These are phyloP conservation scores for Zanthoxylum bungeanum DNA, from an alignment of 345 rosid genomes.

Conservation along the genomic window DNA sequence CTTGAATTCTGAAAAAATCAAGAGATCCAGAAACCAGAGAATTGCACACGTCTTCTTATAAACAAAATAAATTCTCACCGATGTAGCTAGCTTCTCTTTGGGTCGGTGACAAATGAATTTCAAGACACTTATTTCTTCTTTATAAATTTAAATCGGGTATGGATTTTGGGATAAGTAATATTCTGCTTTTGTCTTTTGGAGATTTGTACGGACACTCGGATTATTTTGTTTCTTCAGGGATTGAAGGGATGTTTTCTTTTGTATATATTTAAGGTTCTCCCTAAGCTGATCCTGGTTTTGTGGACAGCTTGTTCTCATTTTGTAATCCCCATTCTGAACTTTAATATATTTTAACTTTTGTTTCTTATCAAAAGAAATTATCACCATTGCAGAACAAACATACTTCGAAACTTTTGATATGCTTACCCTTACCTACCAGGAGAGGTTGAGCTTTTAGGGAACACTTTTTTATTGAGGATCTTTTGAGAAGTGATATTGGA, in stretches of 20 bases:
- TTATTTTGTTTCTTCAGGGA: neutral
- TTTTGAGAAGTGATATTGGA: conserved; percentile 31
- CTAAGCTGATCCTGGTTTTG: neutral
- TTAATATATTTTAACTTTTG: too few species aligned
- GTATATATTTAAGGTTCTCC: neutral
- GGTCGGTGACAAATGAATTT: neutral
- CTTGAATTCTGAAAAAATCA: conserved; percentile 9
- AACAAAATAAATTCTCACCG: neutral
- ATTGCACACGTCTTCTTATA: conserved; percentile 3
- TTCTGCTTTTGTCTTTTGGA: neutral
- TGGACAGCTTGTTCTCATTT: neutral
- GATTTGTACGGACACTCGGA: too few species aligned
- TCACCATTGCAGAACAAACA: neutral
- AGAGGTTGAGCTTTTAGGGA: conserved; percentile 39
- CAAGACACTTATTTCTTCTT: neutral
- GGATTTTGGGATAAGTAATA: neutral
- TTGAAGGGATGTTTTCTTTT: neutral
- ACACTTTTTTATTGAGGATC: conserved; percentile 23
- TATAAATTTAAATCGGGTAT: neutral
- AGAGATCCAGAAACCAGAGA: neutral
- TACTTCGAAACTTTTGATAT: conserved; percentile 17
- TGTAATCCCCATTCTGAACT: neutral
- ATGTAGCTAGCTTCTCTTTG: neutral
- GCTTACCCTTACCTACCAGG: conserved; percentile 96
- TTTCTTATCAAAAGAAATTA: neutral